phyloP scores from a whole-genome alignment of 805 yeast species.

The Pichia nakasei region DNA sequence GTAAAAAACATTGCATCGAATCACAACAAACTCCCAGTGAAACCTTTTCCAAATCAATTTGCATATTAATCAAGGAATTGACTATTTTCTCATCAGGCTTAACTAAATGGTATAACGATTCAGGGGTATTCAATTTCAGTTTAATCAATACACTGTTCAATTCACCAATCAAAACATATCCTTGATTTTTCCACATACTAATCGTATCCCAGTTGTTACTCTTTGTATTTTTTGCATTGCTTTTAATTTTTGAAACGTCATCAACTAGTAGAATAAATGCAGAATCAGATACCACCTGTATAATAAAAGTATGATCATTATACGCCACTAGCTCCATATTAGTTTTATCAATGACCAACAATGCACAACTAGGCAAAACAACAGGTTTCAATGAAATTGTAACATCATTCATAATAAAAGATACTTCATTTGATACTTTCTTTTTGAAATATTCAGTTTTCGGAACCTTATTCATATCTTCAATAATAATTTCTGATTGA shows the following conservation, averaged over 20 bases:
- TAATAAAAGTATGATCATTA: constrained; percentile 15
- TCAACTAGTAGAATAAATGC: constrained; percentile 54
- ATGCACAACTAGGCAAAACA: constrained; percentile 44
- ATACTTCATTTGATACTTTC: constrained; percentile 9
- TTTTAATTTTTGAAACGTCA: constrained; percentile 35
- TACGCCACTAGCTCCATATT: constrained; percentile 37
- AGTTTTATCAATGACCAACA: constrained; percentile 45
- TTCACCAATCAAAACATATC: constrained; percentile 46
- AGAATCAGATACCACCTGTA: constrained; percentile 36
- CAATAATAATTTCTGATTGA: neutral
- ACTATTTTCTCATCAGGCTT: constrained; percentile 18
- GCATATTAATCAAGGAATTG: constrained; percentile 2
- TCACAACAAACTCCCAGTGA: constrained; percentile 67
- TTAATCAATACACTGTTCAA: constrained; percentile 33
- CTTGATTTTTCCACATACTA: constrained; percentile 34
- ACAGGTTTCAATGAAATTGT: constrained; percentile 59
- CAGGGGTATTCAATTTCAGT: constrained; percentile 8
- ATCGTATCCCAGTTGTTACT: constrained; percentile 32
- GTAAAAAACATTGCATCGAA: constrained; percentile 64
- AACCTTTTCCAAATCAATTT: constrained; percentile 27
- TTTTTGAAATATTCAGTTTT: constrained; percentile 8
- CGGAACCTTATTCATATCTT: constrained; percentile 8
- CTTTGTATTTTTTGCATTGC: constrained; percentile 14
- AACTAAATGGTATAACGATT: neutral
- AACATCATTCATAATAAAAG: constrained; percentile 39